These are phyloP conservation scores for Alternaria incomplexa DNA, from an alignment of 2,329 filamentous ascomycete species.

Conservation along the genomic window DNA sequence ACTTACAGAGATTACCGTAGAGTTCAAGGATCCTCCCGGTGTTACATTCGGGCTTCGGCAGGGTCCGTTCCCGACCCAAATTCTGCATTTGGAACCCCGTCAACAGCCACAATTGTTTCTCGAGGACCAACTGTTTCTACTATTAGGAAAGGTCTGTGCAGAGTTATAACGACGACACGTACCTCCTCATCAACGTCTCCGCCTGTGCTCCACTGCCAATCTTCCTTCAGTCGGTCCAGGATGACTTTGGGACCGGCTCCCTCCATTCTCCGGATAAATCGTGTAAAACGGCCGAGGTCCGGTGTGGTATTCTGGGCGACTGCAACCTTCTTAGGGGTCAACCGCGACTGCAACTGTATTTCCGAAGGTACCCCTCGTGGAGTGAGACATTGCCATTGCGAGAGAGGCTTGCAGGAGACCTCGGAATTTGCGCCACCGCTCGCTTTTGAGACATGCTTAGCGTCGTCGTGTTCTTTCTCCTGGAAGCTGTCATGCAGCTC, in stretches of 20 bases:
- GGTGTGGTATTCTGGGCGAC: conserved; percentile 26
- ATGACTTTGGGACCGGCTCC: conserved; percentile 59
- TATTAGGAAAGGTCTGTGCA: not conserved
- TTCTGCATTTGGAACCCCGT: conserved; percentile 58
- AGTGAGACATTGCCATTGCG: conserved; percentile 43
- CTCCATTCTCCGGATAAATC: conserved; percentile 63
- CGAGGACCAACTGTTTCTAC: conserved; percentile 49
- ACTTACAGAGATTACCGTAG: conserved; percentile 50
- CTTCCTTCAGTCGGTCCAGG: conserved; percentile 62
- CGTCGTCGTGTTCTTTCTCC: conserved; percentile 1
- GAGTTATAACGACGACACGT: not conserved
- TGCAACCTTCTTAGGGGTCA: conserved; percentile 20
- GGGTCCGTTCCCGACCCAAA: conserved; percentile 27
- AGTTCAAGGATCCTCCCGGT: conserved; percentile 47
- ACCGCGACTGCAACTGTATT: conserved; percentile 22
- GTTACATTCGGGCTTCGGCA: conserved; percentile 34
- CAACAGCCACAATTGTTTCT: conserved; percentile 68
- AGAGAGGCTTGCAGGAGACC: conserved; percentile 35
- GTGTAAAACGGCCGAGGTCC: conserved; percentile 54
- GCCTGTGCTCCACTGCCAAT: conserved; percentile 47
- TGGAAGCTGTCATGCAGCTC: conserved; percentile 22
- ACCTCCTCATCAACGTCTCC: conserved; percentile 55
- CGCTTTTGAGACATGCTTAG: conserved; percentile 14
- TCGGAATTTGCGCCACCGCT: conserved; percentile 18
- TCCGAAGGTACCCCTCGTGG: conserved; percentile 25